Percentiles rank a stretch among this genome's conserved stretches.
Evolutionary conservation across 495 filamentous ascomycete species (phyloP).

Genomic region (Staphylotrichum longicolle): DNA sequence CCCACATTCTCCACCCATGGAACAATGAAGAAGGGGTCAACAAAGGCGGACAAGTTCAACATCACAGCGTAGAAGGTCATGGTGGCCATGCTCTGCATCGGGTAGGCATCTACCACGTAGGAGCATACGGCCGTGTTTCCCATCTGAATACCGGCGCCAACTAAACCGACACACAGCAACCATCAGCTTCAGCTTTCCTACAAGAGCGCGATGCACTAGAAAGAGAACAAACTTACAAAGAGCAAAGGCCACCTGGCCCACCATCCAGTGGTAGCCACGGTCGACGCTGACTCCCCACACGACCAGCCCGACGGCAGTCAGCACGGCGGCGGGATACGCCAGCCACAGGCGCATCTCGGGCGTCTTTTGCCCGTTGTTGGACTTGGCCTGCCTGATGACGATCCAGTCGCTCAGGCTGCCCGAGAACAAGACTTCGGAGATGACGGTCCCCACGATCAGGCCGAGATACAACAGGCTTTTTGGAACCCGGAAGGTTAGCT

Average conservation of each 20-base stretch:
- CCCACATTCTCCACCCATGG: conserved; percentile 52
- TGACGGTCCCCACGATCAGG: conserved; percentile 54
- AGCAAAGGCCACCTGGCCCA: conserved; percentile 60
- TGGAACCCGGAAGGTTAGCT: neutral
- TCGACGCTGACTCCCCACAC: conserved; percentile 61
- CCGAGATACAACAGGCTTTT: conserved; percentile 52
- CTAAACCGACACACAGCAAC: conserved; percentile 24
- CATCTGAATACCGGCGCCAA: conserved; percentile 60
- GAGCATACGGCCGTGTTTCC: conserved; percentile 57
- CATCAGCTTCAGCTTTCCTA: conserved; percentile 4
- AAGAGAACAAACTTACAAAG: conserved; percentile 34
- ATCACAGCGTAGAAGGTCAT: conserved; percentile 62
- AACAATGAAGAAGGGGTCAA: conserved; percentile 56
- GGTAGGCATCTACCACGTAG: conserved; percentile 60
- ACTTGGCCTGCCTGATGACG: conserved; percentile 46
- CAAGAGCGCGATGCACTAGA: neutral
- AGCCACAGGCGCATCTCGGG: conserved; percentile 63
- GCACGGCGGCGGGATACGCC: conserved; percentile 52
- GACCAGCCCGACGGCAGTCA: conserved; percentile 48
- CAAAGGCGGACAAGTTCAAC: conserved; percentile 52
- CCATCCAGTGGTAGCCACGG: conserved; percentile 56
- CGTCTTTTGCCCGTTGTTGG: conserved; percentile 46
- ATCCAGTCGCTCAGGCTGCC: conserved; percentile 55
- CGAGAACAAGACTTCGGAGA: conserved; percentile 56
- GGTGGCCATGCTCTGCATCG: conserved; percentile 56